Conservation (phyloP, 2,329 filamentous ascomycete genomes). For the Pseudogymnoascus sp. region DNA sequence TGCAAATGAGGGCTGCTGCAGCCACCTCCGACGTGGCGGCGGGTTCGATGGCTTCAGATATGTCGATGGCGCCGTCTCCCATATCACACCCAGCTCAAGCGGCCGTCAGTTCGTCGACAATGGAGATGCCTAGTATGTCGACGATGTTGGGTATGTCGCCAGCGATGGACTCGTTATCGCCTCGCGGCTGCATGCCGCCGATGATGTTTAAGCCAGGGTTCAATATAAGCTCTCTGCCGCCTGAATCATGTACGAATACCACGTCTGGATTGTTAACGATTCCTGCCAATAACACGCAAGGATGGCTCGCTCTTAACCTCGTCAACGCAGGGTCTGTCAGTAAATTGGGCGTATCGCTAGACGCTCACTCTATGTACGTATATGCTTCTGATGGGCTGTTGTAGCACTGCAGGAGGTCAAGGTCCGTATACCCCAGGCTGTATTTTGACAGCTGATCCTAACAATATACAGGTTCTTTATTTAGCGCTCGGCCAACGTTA, state of each 20-base stretch:
- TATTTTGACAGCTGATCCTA: constrained; percentile 11
- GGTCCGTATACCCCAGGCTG: constrained; percentile 13
- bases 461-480: constrained; percentile 17
- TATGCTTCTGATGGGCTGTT: constrained; percentile 21
- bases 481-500: constrained; percentile 20
- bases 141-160: constrained; percentile 14
- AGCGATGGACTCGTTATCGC: constrained; percentile 14
- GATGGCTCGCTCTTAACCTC: constrained; percentile 20
- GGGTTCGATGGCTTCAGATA: constrained; percentile 12
- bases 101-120: not conserved
- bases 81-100: too few relatives aligned
- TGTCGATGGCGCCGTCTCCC: constrained; percentile 9
- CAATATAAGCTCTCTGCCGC: constrained; percentile 17
- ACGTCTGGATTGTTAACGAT: constrained; percentile 10
- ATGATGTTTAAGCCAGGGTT: constrained; percentile 19
- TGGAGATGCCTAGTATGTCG: constrained; percentile 11
- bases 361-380: constrained; percentile 20
- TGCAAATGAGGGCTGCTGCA: not conserved
- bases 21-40: constrained; percentile 9
- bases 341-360: constrained; percentile 18
- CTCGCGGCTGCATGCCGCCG: constrained; percentile 16
- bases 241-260: constrained; percentile 18
- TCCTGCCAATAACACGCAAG: constrained; percentile 4
- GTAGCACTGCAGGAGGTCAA: constrained; percentile 19
- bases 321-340: constrained; percentile 18